These are phyloP conservation scores for Xerophyta viscosa DNA, from an alignment of 106 monocot species.

Conservation along the genomic window DNA sequence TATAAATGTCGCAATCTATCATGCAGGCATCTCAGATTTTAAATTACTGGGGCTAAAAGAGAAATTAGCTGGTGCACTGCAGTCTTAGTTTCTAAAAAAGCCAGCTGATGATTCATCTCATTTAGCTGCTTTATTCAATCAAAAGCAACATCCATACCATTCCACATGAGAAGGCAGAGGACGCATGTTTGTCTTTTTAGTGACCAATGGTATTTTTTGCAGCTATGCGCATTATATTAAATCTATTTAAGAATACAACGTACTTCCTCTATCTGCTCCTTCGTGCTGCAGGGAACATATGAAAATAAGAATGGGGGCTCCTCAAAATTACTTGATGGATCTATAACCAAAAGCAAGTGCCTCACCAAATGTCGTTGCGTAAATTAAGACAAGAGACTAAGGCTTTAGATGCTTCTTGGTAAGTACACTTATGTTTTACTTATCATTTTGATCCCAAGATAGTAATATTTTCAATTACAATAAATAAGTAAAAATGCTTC, in stretches of 20 bases:
- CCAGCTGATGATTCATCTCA: conserved; percentile 3
- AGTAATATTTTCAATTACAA: too few relatives aligned
- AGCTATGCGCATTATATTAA: background rate
- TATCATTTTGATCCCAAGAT: too few relatives aligned
- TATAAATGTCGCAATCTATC: background rate
- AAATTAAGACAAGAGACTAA: too few relatives aligned
- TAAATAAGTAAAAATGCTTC: too few relatives aligned
- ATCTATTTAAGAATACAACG: background rate
- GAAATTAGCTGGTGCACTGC: conserved; percentile 12
- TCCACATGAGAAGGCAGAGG: conserved; percentile 16
- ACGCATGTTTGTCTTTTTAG: conserved; percentile 7
- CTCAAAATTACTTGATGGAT: too few relatives aligned
- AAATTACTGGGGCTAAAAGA: conserved; percentile 19
- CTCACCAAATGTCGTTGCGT: too few relatives aligned
- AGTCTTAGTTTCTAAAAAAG: conserved; percentile 6
- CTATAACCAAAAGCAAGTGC: too few relatives aligned
- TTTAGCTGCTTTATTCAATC: conserved; percentile 15
- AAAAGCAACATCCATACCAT: conserved; percentile 14
- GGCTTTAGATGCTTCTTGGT: too few relatives aligned
- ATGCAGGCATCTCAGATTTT: conserved; percentile 17
- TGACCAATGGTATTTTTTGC: conserved; percentile 28
- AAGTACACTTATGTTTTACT: too few relatives aligned
- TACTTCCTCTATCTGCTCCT: background rate
- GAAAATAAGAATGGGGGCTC: conserved; percentile 9
- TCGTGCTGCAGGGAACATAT: conserved; percentile 17